Percentiles rank a stretch among this genome's conserved stretches.
These are phyloP conservation scores for Tarenaya hassleriana DNA, from an alignment of 345 rosid genomes.

Conservation along the genomic window DNA sequence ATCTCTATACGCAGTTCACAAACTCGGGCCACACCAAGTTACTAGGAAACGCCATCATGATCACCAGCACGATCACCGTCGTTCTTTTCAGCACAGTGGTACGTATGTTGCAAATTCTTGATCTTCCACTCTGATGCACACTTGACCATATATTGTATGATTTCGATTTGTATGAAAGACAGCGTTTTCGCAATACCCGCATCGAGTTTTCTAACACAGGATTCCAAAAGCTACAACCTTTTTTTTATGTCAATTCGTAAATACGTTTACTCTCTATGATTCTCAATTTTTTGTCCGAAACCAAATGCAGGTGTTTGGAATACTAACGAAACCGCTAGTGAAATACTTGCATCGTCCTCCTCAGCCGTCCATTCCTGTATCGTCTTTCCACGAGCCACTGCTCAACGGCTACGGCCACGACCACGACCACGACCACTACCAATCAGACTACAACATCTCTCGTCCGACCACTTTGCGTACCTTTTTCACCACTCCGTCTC, in stretches of 20 bases:
- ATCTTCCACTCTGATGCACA: too few species aligned
- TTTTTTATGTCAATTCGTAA: slow-evolving; percentile 2
- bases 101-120: too few species aligned
- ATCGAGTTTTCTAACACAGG: too few species aligned
- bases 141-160: too few species aligned
- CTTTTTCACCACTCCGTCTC: slow-evolving; percentile 61
- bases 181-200: too few species aligned
- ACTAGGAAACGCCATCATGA: slow-evolving; percentile 74
- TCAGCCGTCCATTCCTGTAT: slow-evolving; percentile 49
- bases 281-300: too few species aligned
- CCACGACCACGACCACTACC: slow-evolving; percentile 11
- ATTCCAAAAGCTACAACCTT: too few species aligned
- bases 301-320: slow-evolving; percentile 87
- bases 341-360: slow-evolving; percentile 67
- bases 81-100: slow-evolving; percentile 96
- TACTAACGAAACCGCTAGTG: slow-evolving; percentile 76
- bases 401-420: slow-evolving; percentile 35
- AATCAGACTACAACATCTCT: slow-evolving; percentile 22
- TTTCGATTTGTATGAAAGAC: too few species aligned
- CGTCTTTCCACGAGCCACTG: slow-evolving; percentile 49
- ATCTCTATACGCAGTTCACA: slow-evolving; percentile 51
- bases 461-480: slow-evolving; percentile 41
- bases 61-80: slow-evolving; percentile 90
- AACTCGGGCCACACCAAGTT: slow-evolving; percentile 51
- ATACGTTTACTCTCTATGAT: too few species aligned